Evolutionary conservation across 768 basidiomycete species (phyloP), one percentile per base, ranked within the genome.

Genomic region (Tricholoma saponaceum): DNA sequence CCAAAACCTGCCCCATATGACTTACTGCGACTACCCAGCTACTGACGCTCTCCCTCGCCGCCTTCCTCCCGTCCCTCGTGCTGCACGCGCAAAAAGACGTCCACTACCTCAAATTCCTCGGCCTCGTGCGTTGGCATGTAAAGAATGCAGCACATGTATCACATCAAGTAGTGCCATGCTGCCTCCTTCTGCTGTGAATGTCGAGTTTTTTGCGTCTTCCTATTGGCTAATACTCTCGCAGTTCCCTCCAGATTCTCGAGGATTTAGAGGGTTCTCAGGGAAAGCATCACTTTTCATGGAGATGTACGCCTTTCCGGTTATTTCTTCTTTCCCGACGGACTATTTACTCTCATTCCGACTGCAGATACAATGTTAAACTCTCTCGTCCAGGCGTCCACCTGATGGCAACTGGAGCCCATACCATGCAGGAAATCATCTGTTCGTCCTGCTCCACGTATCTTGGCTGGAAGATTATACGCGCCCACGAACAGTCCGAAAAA

Each of bases 401-500:
- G 26, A 85, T 87, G 84, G 75, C 73, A 41, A 83, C 84, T 8
- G 84, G 85, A 25, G 84, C 83, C 18, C 83, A 86, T 62, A 83
- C 82, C 13, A 80, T 84, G 74, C 78, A 81, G 65, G 81, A 84
- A 66, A 75, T 82, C 26, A 70, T 72, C 16, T 86, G 84, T 67
- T 67, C 73, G 5, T 70, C 69, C 5, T 85, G 84, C 64, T 72
- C 74, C 30, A 60, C 73, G 9, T 83, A 82, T 64, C 72, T 86
- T n/a, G 85, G 85, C 12, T 87, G 82, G 82, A 81, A 82, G 67
- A 84, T 87, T 51, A 69, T 83, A 5, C 78, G 79, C 32, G 84
- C 83, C 3, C 79, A 81, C 62, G 83, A 84, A 57, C 63, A 65
- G 37, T 69, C 81, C 2, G 85, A 87, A 68, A 73, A 74, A 41